Base-by-base conservation (phyloP, 192 early-diverging fungal species). In the Backusella mclennaniae region DNA sequence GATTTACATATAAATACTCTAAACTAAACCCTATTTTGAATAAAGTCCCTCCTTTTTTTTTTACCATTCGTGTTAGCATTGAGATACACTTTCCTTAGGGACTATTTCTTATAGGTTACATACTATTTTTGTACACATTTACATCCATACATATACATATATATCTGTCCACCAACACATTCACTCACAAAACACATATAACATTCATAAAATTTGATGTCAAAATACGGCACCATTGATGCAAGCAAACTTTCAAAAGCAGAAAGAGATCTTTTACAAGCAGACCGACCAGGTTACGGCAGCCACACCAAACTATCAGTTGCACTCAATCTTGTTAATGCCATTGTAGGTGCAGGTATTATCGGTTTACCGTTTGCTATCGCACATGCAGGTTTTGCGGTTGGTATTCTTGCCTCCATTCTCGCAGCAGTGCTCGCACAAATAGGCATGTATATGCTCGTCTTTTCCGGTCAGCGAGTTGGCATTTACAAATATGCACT, bases 251-350 rank as follows among this genome's bases (percentile, higher is more conserved):
- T 44, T 31, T 12, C 70, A 71, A 73, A 73, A 38, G 67, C 78
- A 12, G 77, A 75, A 59, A 71, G 56, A 44, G 81, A 79, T 73
- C 36, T 80, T 14, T 66, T 83, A 26, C 82, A 84, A 66, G 66
- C 79, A 8, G 81, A 87, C 66, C 73, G 74, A 4, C 84, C 81
- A 42, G 86, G 84, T 15, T 79, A 85, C 39, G 86, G 86, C 15
- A 74, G 74, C 6, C 78, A 84, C 19, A 74, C 80, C 19, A 41
- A 73, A 17, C 14, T 84, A 26, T 77, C 85, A 69, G 82, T 86
- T 21, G 76, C 90, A 31, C 86, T 90, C 77, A 91, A 90, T 77
- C 84, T 93, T 41, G 88, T 93, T 63, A 93, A 93, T 75, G 90
- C 90, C 1, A 89, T 89, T 14, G 87, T 92, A 26, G 92, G 92